Conservation (phyloP, 2,329 filamentous ascomycete genomes). For the Pseudogymnoascus pannorum region DNA sequence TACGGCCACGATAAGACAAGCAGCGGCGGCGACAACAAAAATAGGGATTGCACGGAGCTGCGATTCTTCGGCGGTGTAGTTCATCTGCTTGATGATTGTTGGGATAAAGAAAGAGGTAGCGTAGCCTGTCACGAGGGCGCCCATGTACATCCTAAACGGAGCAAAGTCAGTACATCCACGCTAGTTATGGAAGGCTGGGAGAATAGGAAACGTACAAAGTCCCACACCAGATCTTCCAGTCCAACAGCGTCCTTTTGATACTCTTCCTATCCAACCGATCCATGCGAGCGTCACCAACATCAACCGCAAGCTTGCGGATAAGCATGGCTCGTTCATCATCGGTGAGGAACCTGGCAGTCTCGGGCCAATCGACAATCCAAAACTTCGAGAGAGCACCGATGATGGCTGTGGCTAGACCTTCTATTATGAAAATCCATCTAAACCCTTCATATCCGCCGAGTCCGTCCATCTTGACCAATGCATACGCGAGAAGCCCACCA, state of each 20-base stretch:
- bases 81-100: constrained; percentile 35
- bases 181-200: neutral
- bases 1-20: constrained; percentile 27
- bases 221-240: constrained; percentile 36
- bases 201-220: neutral
- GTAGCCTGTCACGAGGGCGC: constrained; percentile 28
- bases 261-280: constrained; percentile 23
- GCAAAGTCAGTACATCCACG: neutral
- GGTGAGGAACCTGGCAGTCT: constrained; percentile 38
- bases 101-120: constrained; percentile 35
- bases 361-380: constrained; percentile 44
- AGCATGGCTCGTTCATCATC: constrained; percentile 33
- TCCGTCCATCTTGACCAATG: constrained; percentile 39
- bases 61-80: constrained; percentile 29
- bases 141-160: constrained; percentile 21
- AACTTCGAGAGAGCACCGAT: constrained; percentile 31
- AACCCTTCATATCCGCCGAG: constrained; percentile 37
- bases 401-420: constrained; percentile 34
- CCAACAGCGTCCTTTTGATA: constrained; percentile 27
- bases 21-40: constrained; percentile 28
- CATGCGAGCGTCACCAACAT: constrained; percentile 26
- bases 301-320: constrained; percentile 26
- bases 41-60: constrained; percentile 34
- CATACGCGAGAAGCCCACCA: constrained; percentile 41
- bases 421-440: constrained; percentile 41